A percentile compares a stretch with the other conserved stretches of the same genome.
Conservation (phyloP, 2,329 filamentous ascomycete genomes). For the Pseudogymnoascus sp. region DNA sequence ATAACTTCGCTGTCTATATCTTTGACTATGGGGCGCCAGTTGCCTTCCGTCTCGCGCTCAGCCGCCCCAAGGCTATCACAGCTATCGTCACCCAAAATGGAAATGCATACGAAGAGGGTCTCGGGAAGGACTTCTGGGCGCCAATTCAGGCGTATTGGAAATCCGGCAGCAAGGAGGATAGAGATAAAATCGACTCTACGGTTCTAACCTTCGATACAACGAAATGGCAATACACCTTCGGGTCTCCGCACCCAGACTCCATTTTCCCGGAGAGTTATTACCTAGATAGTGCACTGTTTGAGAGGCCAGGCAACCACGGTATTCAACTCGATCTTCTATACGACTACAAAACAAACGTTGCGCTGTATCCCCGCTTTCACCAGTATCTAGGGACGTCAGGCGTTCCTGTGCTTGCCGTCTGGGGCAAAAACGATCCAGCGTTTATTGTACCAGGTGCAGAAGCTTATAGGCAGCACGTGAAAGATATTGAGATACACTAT, state of each 20-base stretch:
- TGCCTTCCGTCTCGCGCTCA: constrained; percentile 44
- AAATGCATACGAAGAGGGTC: constrained; percentile 51
- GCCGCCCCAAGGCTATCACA: constrained; percentile 38
- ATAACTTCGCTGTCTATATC: constrained; percentile 47
- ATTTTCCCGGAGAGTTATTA: constrained; percentile 16
- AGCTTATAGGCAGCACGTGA: constrained; percentile 43
- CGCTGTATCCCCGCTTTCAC: constrained; percentile 47
- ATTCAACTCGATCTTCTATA: constrained; percentile 49
- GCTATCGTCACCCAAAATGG: constrained; percentile 53
- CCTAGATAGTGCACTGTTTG: constrained; percentile 45
- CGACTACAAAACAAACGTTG: constrained; percentile 48
- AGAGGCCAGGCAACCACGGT: constrained; percentile 41
- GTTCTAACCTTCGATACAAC: constrained; percentile 18
- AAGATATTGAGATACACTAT: constrained; percentile 39
- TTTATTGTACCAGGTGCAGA: constrained; percentile 45
- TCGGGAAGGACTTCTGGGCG: constrained; percentile 29
- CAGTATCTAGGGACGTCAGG: constrained; percentile 42
- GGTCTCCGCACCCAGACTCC: not conserved
- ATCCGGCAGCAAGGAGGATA: constrained; percentile 9
- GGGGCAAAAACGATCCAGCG: constrained; percentile 49
- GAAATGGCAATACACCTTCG: constrained; percentile 17
- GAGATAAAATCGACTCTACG: constrained; percentile 12
- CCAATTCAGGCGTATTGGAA: constrained; percentile 19
- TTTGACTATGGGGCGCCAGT: constrained; percentile 56
- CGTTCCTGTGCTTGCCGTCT: constrained; percentile 47